Evolutionary conservation across 1,284 basidiomycete genomes (phyloP).

Genomic region (Bjerkandera adusta): DNA sequence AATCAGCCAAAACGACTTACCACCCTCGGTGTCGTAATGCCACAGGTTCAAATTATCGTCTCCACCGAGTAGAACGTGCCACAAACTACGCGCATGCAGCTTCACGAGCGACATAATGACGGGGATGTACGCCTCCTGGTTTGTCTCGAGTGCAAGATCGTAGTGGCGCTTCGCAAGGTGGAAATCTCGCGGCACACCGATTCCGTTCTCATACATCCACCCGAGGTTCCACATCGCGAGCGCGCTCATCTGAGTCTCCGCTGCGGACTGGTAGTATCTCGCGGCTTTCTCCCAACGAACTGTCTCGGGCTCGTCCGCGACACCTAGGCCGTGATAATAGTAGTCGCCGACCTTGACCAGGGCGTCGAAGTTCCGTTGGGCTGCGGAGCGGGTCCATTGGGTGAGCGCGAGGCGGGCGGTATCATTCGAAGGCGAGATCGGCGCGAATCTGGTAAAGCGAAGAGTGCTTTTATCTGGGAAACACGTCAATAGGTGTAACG

Average conservation of each 20-base stretch:
- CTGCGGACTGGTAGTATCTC: slow-evolving; percentile 90
- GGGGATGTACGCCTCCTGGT: slow-evolving; percentile 86
- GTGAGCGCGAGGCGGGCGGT: slow-evolving; percentile 83
- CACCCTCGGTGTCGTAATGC: slow-evolving; percentile 38
- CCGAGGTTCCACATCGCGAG: slow-evolving; percentile 98
- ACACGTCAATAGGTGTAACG: slow-evolving; percentile 4
- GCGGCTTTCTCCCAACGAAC: slow-evolving; percentile 84
- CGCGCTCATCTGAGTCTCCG: slow-evolving; percentile 87
- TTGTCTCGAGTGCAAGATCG: slow-evolving; percentile 85
- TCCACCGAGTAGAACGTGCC: slow-evolving; percentile 75
- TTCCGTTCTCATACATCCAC: slow-evolving; percentile 98
- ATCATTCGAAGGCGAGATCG: slow-evolving; percentile 67
- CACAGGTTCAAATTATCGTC: slow-evolving; percentile 66
- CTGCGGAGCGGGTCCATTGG: slow-evolving; percentile 93
- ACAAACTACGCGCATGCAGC: slow-evolving; percentile 82
- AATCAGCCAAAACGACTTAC: slow-evolving; percentile 26
- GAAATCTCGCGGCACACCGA: slow-evolving; percentile 94
- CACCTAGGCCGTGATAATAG: slow-evolving; percentile 87
- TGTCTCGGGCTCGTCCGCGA: slow-evolving; percentile 57
- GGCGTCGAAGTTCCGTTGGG: slow-evolving; percentile 92
- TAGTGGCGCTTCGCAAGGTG: slow-evolving; percentile 97
- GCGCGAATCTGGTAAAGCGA: slow-evolving; percentile 66
- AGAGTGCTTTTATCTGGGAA: slow-evolving; percentile 69
- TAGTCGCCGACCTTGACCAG: slow-evolving; percentile 97
- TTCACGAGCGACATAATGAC: slow-evolving; percentile 81